These are phyloP conservation scores for Xylaria polymorpha DNA, from an alignment of 2,329 filamentous ascomycete species.

Conservation along the genomic window DNA sequence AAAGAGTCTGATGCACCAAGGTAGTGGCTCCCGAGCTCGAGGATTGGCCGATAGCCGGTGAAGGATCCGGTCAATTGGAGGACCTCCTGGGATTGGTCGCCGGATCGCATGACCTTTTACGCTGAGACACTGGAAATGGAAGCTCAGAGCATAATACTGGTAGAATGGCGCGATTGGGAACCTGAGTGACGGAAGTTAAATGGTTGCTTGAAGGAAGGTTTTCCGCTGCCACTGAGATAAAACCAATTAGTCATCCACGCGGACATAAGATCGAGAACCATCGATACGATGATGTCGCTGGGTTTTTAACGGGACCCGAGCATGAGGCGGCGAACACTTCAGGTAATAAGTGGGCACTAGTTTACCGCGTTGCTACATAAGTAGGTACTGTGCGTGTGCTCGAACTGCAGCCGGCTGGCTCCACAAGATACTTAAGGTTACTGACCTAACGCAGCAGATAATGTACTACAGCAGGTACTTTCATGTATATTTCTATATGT, in stretches of 20 bases:
- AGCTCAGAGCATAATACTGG: constrained; percentile 48
- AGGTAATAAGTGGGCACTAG: constrained; percentile 1
- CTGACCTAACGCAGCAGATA: too few species aligned
- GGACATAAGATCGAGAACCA: constrained; percentile 22
- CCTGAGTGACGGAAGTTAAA: constrained; percentile 44
- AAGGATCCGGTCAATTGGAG: constrained; percentile 70
- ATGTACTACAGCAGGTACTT: too few species aligned
- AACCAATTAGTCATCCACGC: constrained; percentile 37
- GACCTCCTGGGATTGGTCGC: constrained; percentile 58
- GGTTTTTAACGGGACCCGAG: constrained; percentile 17
- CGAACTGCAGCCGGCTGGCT: background rate
- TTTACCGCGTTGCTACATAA: background rate
- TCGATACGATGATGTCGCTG: constrained; percentile 35
- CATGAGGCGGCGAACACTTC: constrained; percentile 16
- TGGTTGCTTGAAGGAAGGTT: constrained; percentile 4
- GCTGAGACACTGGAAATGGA: constrained; percentile 30
- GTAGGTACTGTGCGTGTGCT: background rate
- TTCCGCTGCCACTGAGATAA: constrained; percentile 16
- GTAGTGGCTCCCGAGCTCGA: constrained; percentile 68
- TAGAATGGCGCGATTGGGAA: constrained; percentile 47
- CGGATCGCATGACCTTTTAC: constrained; percentile 54
- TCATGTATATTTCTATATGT: too few species aligned
- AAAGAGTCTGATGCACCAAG: constrained; percentile 62
- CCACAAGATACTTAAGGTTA: background rate
- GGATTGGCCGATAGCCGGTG: constrained; percentile 65